A percentile compares a stretch with the other conserved stretches of the same genome.
These are phyloP conservation scores for Quercus rubra DNA, from an alignment of 306 rosid genomes.

Conservation along the genomic window DNA sequence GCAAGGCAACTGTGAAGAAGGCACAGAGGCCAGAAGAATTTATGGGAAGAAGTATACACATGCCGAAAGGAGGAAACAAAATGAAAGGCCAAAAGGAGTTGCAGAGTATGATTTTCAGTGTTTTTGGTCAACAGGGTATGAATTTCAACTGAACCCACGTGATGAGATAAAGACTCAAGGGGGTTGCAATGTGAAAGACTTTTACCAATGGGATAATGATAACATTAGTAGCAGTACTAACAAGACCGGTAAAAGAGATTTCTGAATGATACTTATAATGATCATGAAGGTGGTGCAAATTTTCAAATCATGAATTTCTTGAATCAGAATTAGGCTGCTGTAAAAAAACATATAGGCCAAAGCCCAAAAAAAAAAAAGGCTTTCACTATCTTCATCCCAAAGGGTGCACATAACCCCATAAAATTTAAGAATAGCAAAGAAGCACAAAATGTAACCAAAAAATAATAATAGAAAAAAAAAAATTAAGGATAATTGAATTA, in stretches of 20 bases:
- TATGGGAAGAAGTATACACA: constrained; percentile 88
- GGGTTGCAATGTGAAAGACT: constrained; percentile 46
- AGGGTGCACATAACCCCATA: constrained; percentile 32
- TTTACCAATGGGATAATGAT: constrained; percentile 46
- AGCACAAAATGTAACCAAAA: constrained; percentile 29
- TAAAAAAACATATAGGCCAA: constrained; percentile 32
- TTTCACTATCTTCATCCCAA: constrained; percentile 47
- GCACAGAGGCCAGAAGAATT: constrained; percentile 97
- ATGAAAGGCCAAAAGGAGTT: constrained; percentile 70
- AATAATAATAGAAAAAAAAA: neutral
- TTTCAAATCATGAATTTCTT: constrained; percentile 39
- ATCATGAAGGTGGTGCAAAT: constrained; percentile 45
- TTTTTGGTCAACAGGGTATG: constrained; percentile 31
- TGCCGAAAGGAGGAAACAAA: constrained; percentile 78
- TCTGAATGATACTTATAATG: constrained; percentile 33
- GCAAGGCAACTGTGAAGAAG: constrained; percentile 96
- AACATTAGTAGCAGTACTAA: constrained; percentile 43
- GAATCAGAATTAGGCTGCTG: constrained; percentile 37
- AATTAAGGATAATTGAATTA: constrained; percentile 29
- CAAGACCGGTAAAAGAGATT: constrained; percentile 40
- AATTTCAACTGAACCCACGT: constrained; percentile 52
- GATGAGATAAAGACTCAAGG: constrained; percentile 49
- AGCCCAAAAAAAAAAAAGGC: constrained; percentile 35
- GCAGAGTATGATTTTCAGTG: constrained; percentile 51
- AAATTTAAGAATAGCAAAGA: constrained; percentile 38